These are phyloP conservation scores for Pseudozyma hubeiensis DNA, from an alignment of 1,284 basidiomycete species.

Conservation along the genomic window DNA sequence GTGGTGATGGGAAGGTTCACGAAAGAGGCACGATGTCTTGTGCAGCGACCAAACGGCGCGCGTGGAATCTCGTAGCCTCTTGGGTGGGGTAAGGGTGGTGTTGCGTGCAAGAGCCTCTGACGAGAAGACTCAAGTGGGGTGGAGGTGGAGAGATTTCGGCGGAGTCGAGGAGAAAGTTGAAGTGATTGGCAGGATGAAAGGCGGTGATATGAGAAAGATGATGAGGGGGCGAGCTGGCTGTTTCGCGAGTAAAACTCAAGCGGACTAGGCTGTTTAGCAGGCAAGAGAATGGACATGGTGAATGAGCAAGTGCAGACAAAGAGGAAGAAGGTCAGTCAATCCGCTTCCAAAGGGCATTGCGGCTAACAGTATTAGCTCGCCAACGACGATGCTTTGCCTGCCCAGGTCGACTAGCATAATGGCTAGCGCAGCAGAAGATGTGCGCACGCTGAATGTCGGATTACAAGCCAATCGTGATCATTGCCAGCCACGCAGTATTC, in stretches of 20 bases:
- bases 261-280: slow-evolving; percentile 59
- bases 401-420: neutral
- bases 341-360: neutral
- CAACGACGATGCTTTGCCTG: slow-evolving; percentile 5
- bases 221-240: slow-evolving; percentile 48
- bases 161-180: slow-evolving; percentile 1
- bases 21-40: slow-evolving; percentile 2
- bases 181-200: slow-evolving; percentile 16
- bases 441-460: neutral
- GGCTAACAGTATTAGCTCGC: neutral
- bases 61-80: slow-evolving; percentile 22
- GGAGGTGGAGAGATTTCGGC: slow-evolving; percentile 1
- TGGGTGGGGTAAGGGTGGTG: neutral
- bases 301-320: neutral
- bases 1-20: neutral
- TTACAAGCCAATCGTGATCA: slow-evolving; percentile 2
- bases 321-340: slow-evolving; percentile 15
- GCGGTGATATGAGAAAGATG: slow-evolving; percentile 22
- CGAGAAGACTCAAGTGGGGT: slow-evolving; percentile 1
- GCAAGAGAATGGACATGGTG: slow-evolving; percentile 1
- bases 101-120: neutral
- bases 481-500: neutral
- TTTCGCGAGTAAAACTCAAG: slow-evolving; percentile 66
- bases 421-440: slow-evolving; percentile 1
- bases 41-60: slow-evolving; percentile 57